Evolutionary conservation across 345 rosid genomes (phyloP), one percentile per base, ranked within the genome.

Genomic region (Limnanthes douglasii): DNA sequence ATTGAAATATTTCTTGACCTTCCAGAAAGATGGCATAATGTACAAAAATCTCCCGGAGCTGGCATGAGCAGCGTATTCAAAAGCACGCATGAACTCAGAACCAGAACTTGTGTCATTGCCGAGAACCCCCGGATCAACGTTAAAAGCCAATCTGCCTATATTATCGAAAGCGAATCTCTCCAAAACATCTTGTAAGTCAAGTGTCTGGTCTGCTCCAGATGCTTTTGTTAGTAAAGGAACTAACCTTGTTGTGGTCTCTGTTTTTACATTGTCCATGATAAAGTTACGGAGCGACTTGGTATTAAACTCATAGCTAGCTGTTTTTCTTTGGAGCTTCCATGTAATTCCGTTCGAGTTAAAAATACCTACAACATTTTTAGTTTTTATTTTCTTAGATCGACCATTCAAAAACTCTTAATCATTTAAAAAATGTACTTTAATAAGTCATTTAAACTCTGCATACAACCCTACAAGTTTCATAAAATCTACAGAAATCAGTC

Each of bases 261-360:
- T 37, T 32, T 66, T 65, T 8, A 74, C 94, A 6, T 53, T 79
- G 6, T 42, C 68, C 51, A 63, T 62, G 0, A 80, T 50, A 18
- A 80, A 80, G 37, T 70, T 74, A 10, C 78, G 61, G 13, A 86
- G 66, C 2, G 90, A 80, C 6, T 60, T 72, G 11, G 80, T 69
- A 54, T 72, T 74, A 57, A 86, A 77, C 43, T 86, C 90, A 13
- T 68, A 71, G 47, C 94, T 86, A 0, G 84, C 60, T 45, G 74
- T 66, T 43, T 72, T 76, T 33, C 94, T 68, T 46, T 85, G 90
- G 38, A 69, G 55, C 59, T 60, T 73, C 93, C 82, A 79, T 24
- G 54, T 41, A 0, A 61, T 75, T 0, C 79, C 93, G 15, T 86
- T 70, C 1, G 54, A 50, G 41, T 72, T 79, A 39, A 86, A 80